Percentiles rank a stretch among this genome's conserved stretches.
Conservation (phyloP, 441 rosid species). For the Gossypium schwendimanii region DNA sequence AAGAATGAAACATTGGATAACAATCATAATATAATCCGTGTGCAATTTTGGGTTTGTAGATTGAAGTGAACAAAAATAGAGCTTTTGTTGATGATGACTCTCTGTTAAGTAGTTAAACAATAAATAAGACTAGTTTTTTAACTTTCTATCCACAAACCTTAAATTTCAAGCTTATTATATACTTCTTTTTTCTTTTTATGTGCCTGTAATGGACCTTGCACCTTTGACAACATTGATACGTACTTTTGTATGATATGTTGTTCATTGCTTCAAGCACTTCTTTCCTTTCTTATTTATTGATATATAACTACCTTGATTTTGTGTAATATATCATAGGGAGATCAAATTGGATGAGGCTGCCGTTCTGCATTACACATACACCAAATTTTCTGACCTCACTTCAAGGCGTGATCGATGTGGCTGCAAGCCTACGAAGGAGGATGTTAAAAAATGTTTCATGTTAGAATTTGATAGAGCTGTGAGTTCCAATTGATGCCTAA, state of each 20-base stretch:
- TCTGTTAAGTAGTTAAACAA: no score
- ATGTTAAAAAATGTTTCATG: conserved; percentile 91
- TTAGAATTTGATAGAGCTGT: conserved; percentile 85
- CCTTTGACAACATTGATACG: not conserved
- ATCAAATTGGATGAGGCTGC: conserved; percentile 79
- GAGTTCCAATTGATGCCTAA: conserved; percentile 27
- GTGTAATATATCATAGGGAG: conserved; percentile 39
- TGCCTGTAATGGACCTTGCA: not conserved
- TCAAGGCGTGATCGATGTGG: conserved; percentile 97
- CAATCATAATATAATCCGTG: no score
- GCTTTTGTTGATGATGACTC: no score
- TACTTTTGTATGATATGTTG: not conserved
- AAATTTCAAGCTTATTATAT: not conserved
- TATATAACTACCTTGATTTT: not conserved
- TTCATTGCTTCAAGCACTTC: not conserved
- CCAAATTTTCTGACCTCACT: conserved; percentile 85
- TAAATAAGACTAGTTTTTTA: no score
- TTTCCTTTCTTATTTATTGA: conserved; percentile 6
- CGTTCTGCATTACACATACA: conserved; percentile 75
- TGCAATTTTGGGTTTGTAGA: no score
- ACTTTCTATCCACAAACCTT: not conserved
- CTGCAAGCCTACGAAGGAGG: conserved; percentile 88
- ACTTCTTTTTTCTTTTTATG: not conserved
- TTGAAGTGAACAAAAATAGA: no score
- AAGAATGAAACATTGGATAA: no score